A percentile compares a stretch with the other conserved stretches of the same genome.
These are phyloP conservation scores for Hanseniaspora singularis DNA, from an alignment of 805 yeast genomes.

Conservation along the genomic window DNA sequence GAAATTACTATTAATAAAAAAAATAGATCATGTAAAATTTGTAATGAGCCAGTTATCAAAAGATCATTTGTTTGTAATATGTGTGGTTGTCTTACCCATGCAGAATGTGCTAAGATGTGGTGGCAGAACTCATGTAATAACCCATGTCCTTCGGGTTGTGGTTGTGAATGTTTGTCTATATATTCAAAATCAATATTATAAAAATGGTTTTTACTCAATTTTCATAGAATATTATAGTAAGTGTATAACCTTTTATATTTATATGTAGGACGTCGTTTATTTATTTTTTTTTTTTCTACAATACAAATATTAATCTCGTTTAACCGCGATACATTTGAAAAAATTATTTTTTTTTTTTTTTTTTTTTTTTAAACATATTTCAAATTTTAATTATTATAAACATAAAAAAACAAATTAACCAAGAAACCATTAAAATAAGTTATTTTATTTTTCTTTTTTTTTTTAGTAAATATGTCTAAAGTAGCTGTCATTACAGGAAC, in stretches of 20 bases:
- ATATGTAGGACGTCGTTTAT: too few species aligned
- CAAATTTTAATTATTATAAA: too few species aligned
- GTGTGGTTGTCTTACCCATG: conserved; percentile 73
- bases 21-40: conserved; percentile 46
- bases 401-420: too few species aligned
- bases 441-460: too few species aligned
- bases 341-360: too few species aligned
- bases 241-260: too few species aligned
- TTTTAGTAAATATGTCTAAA: conserved; percentile 22
- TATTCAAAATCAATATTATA: background rate
- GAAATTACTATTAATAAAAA: conserved; percentile 18
- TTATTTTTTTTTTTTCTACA: background rate
- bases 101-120: conserved; percentile 71
- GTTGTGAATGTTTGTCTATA: conserved; percentile 43
- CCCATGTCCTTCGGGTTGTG: conserved; percentile 80
- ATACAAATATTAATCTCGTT: too few species aligned
- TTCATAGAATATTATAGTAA: too few species aligned
- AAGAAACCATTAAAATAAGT: background rate
- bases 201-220: too few species aligned
- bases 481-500: conserved; percentile 39
- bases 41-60: conserved; percentile 49
- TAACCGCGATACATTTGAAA: too few species aligned
- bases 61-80: conserved; percentile 53
- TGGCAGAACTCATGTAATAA: conserved; percentile 36
- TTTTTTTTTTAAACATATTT: too few species aligned